Evolutionary conservation across 78 protist genomes (phyloP).

Genomic region (Dictyostelium purpureum): DNA sequence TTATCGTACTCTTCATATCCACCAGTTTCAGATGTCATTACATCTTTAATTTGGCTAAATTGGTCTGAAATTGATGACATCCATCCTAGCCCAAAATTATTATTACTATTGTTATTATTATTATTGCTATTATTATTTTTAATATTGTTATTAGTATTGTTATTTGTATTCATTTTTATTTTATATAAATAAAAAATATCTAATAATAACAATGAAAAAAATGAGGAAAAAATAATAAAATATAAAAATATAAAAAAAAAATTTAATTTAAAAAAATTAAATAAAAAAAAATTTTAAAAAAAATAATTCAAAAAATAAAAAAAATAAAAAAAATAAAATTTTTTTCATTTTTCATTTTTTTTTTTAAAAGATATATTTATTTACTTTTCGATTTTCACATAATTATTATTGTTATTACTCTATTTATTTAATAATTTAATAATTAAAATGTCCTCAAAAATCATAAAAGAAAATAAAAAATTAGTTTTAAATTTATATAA

Average conservation of each 20-base stretch:
- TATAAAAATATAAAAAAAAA: neutral
- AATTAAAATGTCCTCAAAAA: conserved; percentile 44
- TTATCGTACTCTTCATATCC: neutral
- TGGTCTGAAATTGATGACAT: conserved; percentile 46
- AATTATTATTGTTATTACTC: too few relatives aligned
- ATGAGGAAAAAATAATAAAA: neutral
- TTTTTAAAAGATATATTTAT: too few relatives aligned
- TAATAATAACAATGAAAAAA: neutral
- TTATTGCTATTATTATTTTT: neutral
- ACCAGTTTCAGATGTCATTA: conserved; percentile 20
- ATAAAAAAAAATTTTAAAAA: neutral
- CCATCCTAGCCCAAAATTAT: conserved; percentile 25
- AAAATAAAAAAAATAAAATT: neutral
- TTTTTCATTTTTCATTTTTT: neutral
- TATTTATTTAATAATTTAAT: too few relatives aligned
- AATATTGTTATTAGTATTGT: neutral
- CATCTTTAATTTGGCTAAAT: conserved; percentile 70
- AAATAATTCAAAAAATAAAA: neutral
- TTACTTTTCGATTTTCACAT: too few relatives aligned
- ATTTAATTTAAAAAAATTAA: neutral
- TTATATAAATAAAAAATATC: neutral
- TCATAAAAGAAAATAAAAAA: conserved; percentile 57
- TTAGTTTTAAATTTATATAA: conserved; percentile 52
- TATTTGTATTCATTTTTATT: neutral
- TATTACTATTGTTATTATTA: neutral